Percentiles rank a stretch among this genome's conserved stretches.
Conservation (phyloP, 768 basidiomycete species). For the Tylopilus intermedius region DNA sequence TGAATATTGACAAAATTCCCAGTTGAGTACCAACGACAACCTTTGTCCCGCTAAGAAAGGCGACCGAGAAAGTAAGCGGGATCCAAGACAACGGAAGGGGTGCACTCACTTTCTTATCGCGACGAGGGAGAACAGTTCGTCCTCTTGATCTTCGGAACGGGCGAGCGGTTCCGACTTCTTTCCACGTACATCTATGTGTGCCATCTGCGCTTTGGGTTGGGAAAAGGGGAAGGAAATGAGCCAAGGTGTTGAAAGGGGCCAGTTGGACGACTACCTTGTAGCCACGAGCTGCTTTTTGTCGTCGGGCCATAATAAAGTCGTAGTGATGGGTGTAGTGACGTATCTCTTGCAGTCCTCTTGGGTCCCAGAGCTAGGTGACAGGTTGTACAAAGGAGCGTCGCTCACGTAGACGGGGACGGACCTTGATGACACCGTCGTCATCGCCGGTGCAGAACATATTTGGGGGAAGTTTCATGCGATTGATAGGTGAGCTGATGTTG, state of each 20-base stretch:
- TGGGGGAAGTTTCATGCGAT: constrained; percentile 71
- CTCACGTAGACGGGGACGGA: constrained; percentile 27
- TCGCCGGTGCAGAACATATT: constrained; percentile 82
- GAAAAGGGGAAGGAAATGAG: not conserved
- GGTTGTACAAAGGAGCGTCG: not conserved
- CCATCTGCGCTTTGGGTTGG: constrained; percentile 71
- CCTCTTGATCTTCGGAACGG: constrained; percentile 94
- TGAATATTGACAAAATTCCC: constrained; percentile 87
- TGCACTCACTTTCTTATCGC: constrained; percentile 70
- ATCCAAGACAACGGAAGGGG: not conserved
- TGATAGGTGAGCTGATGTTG: constrained; percentile 67
- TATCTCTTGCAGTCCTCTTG: constrained; percentile 58
- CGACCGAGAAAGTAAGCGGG: not conserved
- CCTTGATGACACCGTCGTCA: constrained; percentile 93
- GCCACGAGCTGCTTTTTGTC: constrained; percentile 82
- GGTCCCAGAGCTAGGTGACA: constrained; percentile 77
- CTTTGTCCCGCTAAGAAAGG: constrained; percentile 59
- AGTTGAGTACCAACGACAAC: constrained; percentile 84
- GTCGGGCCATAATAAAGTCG: constrained; percentile 84
- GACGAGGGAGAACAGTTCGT: constrained; percentile 83
- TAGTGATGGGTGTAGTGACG: constrained; percentile 81
- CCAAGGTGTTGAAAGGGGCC: not conserved
- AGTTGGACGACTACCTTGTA: constrained; percentile 58
- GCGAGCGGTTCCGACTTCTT: constrained; percentile 73
- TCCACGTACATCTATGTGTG: constrained; percentile 81